Evolutionary conservation across 2,329 filamentous ascomycete genomes (phyloP).

Genomic region (Gnomoniopsis smithogilvyi): DNA sequence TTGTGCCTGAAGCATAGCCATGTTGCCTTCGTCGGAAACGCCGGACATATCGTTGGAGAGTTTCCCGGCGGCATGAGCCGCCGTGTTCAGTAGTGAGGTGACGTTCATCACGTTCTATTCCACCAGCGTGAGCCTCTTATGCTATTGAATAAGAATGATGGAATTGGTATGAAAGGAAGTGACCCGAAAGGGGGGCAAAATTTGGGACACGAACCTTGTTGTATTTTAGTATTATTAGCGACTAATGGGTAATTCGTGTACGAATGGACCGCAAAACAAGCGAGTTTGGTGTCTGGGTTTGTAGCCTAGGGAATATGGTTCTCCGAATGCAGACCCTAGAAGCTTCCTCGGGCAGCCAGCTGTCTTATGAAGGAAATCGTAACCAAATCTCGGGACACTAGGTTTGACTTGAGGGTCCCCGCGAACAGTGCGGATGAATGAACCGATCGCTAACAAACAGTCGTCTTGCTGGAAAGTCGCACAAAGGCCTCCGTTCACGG

Average conservation of each 20-base stretch:
- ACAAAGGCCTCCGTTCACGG: conserved; percentile 5
- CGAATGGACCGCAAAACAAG: no score
- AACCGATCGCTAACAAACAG: conserved; percentile 7
- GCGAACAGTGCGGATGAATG: neutral
- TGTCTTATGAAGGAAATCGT: conserved; percentile 16
- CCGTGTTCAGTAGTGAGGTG: conserved; percentile 37
- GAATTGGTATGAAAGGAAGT: neutral
- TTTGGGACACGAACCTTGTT: neutral
- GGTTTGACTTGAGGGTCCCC: neutral
- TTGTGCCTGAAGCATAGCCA: conserved; percentile 8
- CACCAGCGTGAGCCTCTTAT: neutral
- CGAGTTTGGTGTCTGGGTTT: no score
- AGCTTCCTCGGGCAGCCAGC: conserved; percentile 17
- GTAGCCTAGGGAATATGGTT: neutral
- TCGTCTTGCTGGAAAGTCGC: conserved; percentile 5
- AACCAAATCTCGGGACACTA: conserved; percentile 9
- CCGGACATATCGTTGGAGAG: conserved; percentile 6
- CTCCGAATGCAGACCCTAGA: neutral
- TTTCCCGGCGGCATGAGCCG: conserved; percentile 18
- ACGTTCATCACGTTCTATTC: conserved; percentile 33
- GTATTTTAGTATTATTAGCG: neutral
- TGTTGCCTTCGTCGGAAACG: conserved; percentile 5
- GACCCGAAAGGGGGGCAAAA: neutral
- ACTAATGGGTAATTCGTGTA: neutral
- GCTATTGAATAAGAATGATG: neutral